phyloP scores from a whole-genome alignment of 208 protist species.

The Leishmania braziliensis region DNA sequence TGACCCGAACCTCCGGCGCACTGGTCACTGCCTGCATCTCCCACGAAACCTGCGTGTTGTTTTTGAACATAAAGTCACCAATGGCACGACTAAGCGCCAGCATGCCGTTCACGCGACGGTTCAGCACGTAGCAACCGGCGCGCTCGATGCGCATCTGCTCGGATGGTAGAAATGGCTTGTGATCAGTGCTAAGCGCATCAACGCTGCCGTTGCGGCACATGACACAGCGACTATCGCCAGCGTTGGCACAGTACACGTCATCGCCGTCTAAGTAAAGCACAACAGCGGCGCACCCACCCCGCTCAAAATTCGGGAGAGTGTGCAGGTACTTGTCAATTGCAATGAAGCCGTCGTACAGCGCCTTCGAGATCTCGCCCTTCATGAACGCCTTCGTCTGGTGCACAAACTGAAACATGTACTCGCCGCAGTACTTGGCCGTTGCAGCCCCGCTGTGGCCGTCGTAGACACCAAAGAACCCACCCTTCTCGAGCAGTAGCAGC shows the following conservation, averaged over 20 bases:
- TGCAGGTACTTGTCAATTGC: conserved; percentile 79
- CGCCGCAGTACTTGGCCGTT: conserved; percentile 78
- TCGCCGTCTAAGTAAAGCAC: conserved; percentile 80
- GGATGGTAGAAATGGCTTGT: conserved; percentile 88
- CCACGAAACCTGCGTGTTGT: conserved; percentile 76
- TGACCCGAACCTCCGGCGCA: conserved; percentile 75
- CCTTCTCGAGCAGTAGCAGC: conserved; percentile 60
- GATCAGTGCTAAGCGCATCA: conserved; percentile 92
- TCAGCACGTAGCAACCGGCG: conserved; percentile 91
- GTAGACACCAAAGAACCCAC: conserved; percentile 91
- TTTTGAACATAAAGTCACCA: conserved; percentile 95
- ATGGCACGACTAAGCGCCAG: conserved; percentile 95
- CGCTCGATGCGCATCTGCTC: conserved; percentile 91
- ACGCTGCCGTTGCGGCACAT: conserved; percentile 84
- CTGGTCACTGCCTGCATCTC: conserved; percentile 93
- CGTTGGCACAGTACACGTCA: conserved; percentile 90
- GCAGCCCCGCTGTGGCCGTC: conserved; percentile 89
- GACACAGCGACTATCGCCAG: conserved; percentile 92
- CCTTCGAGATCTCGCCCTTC: conserved; percentile 58
- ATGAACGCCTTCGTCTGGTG: conserved; percentile 58
- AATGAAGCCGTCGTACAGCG: conserved; percentile 89
- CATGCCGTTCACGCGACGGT: conserved; percentile 94
- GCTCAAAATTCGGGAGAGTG: conserved; percentile 47
- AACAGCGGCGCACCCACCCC: conserved; percentile 88
- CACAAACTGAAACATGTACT: conserved; percentile 79